Base-by-base conservation (phyloP, 2,329 filamentous ascomycete genomes). In the Penicillium sp. region DNA sequence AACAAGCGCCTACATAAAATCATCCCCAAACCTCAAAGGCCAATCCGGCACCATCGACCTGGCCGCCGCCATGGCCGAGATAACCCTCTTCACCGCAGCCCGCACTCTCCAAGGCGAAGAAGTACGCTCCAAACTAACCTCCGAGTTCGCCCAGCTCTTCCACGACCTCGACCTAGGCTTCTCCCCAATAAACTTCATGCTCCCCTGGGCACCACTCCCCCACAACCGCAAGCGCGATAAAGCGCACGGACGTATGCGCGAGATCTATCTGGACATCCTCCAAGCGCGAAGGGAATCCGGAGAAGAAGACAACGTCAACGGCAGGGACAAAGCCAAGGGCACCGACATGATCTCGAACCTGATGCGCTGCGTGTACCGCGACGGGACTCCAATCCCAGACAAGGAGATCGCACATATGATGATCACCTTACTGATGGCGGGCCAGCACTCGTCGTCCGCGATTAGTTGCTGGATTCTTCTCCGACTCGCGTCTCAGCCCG, bases 371-470 rank as follows among this genome's bases (percentile, higher is more conserved):
- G 81, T 76, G 11, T 93, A 93, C 82, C 92, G 92, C 76, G 81
- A 90, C 65, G 89, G 90, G 46, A 81, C 78, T 11, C 75, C 80
- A 0, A 76, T 92, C 1, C 86, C 89, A 0, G 89, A 93, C 70
- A 82, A 86, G 64, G 89, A 93, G 70, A 85, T 93, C 50, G 89
- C 89, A 0, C 87, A 91, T 74, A 90, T 93, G 81, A 92, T 93
- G 90, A 93, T 93, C 68, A 89, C 89, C 0, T 81, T 93, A 16
- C 82, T 93, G 50, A 92, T 94, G 89, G 90, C 87, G 11, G 90
- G 90, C 50, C 90, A 94, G 70, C 90, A 93, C 76, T 89, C 88
- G 1, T 92, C 89, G 0, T 88, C 89, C 5, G 87, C 89, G 0
- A 88, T 88, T n/a, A 86, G 86, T 64, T 82, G 87, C 9, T 93